These are phyloP conservation scores for Malassezia brasiliensis DNA, from an alignment of 1,284 basidiomycete genomes.

Conservation along the genomic window DNA sequence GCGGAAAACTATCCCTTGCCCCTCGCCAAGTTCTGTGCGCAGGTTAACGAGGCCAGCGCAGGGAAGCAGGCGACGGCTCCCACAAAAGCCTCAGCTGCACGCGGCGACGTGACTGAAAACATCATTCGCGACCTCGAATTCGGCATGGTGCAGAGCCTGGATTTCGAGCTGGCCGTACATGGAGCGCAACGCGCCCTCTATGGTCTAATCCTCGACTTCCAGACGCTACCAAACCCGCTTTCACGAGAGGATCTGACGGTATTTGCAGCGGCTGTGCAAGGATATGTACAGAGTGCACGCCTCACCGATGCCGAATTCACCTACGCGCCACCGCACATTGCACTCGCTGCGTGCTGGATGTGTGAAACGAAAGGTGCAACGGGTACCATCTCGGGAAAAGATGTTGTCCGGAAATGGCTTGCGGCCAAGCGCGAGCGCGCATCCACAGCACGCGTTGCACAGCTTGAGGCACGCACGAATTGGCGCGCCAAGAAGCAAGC, in stretches of 20 bases:
- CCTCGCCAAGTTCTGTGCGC: slow-evolving; percentile 60
- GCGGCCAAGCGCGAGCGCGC: slow-evolving; percentile 17
- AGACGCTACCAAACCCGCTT: slow-evolving; percentile 55
- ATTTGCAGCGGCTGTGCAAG: slow-evolving; percentile 20
- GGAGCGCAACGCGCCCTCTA: slow-evolving; percentile 79
- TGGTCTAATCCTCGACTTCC: slow-evolving; percentile 81
- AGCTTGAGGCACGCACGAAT: neutral
- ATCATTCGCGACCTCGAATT: slow-evolving; percentile 91
- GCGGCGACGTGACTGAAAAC: slow-evolving; percentile 52
- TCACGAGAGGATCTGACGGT: slow-evolving; percentile 20
- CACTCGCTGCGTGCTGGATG: slow-evolving; percentile 58
- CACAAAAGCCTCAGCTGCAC: slow-evolving; percentile 65
- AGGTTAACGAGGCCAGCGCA: slow-evolving; percentile 8
- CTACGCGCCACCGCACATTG: slow-evolving; percentile 85
- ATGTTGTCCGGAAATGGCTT: slow-evolving; percentile 60
- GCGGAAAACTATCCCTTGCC: slow-evolving; percentile 87
- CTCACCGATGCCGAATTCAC: slow-evolving; percentile 85
- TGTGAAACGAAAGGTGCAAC: neutral
- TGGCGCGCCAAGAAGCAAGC: slow-evolving; percentile 18
- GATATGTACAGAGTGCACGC: slow-evolving; percentile 54
- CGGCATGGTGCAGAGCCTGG: slow-evolving; percentile 79
- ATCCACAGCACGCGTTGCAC: neutral
- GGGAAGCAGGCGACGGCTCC: neutral
- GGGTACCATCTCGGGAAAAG: slow-evolving; percentile 28
- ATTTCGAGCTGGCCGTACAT: slow-evolving; percentile 86